Evolutionary conservation across 768 basidiomycete genomes (phyloP).

Genomic region (Gelatoporia subvermispora): DNA sequence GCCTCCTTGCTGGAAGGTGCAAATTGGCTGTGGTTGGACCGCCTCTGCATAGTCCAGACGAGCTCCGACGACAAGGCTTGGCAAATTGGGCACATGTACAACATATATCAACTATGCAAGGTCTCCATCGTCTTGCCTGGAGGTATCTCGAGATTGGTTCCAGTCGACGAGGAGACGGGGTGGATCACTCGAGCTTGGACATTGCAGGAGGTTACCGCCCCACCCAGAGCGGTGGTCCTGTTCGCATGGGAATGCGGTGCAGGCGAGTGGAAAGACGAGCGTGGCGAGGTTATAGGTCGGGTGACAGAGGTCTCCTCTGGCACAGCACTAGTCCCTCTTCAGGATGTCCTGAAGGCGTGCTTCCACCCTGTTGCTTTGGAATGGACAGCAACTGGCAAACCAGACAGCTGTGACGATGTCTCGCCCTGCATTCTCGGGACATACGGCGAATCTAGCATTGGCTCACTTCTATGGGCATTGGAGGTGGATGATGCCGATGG

Average conservation of each 20-base stretch:
- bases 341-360: too few species aligned
- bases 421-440: background rate
- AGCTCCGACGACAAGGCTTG: background rate
- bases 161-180: conserved; percentile 2
- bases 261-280: too few species aligned
- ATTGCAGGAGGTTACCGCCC: background rate
- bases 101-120: background rate
- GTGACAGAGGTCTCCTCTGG: background rate
- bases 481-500: background rate
- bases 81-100: background rate
- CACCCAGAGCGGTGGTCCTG: background rate
- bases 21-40: conserved; percentile 2
- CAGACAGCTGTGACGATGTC: background rate
- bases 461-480: background rate
- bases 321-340: background rate
- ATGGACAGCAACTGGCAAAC: conserved; percentile 1
- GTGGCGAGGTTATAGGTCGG: too few species aligned
- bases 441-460: background rate
- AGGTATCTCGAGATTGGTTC: background rate
- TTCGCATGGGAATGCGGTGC: background rate
- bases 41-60: conserved; percentile 4
- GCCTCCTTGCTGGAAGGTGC: background rate
- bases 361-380: background rate
- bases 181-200: conserved; percentile 2
- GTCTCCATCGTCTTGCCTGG: conserved; percentile 1